These are phyloP conservation scores for Podospora pseudopauciseta DNA, from an alignment of 495 filamentous ascomycete species.

Conservation along the genomic window DNA sequence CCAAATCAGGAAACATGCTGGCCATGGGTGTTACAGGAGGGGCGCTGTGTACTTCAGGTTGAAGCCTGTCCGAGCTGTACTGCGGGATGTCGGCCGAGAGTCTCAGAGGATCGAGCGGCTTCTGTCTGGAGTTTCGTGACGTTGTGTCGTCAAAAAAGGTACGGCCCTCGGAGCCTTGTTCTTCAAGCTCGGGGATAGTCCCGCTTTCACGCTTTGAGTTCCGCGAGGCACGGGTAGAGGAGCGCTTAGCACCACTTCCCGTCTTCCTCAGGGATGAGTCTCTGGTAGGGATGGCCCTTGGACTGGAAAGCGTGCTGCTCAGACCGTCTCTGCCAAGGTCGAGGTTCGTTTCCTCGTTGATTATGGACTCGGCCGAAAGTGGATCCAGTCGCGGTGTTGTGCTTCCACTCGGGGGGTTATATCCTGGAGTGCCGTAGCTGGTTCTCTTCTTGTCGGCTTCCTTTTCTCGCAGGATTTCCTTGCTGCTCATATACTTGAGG, in stretches of 20 bases:
- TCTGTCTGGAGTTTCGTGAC: constrained; percentile 24
- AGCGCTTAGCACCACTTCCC: constrained; percentile 37
- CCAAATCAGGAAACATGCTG: constrained; percentile 27
- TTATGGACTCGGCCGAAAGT: constrained; percentile 49
- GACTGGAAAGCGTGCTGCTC: constrained; percentile 17
- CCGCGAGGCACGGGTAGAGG: constrained; percentile 38
- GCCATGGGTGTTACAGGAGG: constrained; percentile 24
- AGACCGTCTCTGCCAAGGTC: constrained; percentile 22
- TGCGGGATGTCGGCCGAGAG: constrained; percentile 27
- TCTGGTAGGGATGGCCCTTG: constrained; percentile 58
- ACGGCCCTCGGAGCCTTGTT: constrained; percentile 20
- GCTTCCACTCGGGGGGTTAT: constrained; percentile 25
- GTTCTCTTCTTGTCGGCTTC: constrained; percentile 50
- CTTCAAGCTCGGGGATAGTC: constrained; percentile 38
- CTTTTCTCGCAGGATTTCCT: constrained; percentile 52
- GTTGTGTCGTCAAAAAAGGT: constrained; percentile 17
- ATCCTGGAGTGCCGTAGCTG: constrained; percentile 37
- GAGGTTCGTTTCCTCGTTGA: constrained; percentile 47
- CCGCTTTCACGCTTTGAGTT: constrained; percentile 43
- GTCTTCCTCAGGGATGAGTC: constrained; percentile 66
- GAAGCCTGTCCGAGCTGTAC: constrained; percentile 17
- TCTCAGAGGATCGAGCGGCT: constrained; percentile 26
- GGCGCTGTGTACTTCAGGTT: constrained; percentile 22
- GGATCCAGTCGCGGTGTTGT: constrained; percentile 40
- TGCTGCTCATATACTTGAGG: constrained; percentile 60